Base-by-base conservation (phyloP, 306 rosid species). In the peach (Prunus persica) region DNA sequence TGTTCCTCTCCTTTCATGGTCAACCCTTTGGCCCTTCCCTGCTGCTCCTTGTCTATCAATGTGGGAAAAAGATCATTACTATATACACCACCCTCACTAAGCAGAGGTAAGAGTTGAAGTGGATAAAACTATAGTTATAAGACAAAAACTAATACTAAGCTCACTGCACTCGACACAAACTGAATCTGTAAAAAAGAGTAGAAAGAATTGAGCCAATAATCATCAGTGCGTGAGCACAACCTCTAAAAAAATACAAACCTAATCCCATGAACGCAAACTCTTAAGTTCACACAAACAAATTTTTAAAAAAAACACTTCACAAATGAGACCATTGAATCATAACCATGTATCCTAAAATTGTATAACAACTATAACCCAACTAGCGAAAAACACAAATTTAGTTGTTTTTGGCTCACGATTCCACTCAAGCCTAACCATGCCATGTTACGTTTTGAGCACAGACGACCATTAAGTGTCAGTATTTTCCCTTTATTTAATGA, bases 31-130 rank as follows among this genome's bases (percentile, higher is more conserved):
- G 63, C 90, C 97, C 75, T 92, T 92, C 87, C 84, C 96, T 52
- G 86, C 87, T 57, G 92, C 93, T 85, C 93, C 98, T 89, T 89
- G 99, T 82, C 99, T 95, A 80, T 67, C 58, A 86, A 69, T 24
- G 72, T 19, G 66, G 58, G 52, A 41, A 82, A 74, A 80, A 76
- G 51, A 75, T 30, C 43, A 66, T 80, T 45, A 65, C 69, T 6
- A 45, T 9, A 46, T 11, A 60, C 18, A 34, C 1, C 12, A 56
- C 49, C 61, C 7, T 68, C 34, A 28, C 15, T 50, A 16, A 16
- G 45, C 71, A 25, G 62, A 41, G 6, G 27, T 15, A 78, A 41
- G 46, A 63, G 14, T 72, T 50, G 25, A 64, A 30, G 50, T 32
- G 38, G 45, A 68, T 30, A 49, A 51, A 64, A 64, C 12, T 15